These are phyloP conservation scores for Nakazawaea ambrosiae DNA, from an alignment of 805 yeast species.

Conservation along the genomic window DNA sequence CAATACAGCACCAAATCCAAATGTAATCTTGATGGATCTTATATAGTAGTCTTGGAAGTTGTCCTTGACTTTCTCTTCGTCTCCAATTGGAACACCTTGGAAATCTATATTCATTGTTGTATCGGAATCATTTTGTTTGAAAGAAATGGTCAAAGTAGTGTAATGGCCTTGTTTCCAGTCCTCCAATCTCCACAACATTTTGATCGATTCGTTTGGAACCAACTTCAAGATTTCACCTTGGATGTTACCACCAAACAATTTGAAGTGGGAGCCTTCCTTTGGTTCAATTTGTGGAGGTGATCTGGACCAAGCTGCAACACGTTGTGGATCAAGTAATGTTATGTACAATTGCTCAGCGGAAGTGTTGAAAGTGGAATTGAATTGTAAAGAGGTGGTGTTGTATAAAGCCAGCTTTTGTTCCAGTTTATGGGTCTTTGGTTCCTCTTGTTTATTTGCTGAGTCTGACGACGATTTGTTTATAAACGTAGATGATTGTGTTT, in stretches of 20 bases:
- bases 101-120: slow-evolving; percentile 74
- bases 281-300: slow-evolving; percentile 57
- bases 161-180: slow-evolving; percentile 86
- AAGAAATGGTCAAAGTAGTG: slow-evolving; percentile 58
- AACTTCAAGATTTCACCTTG: slow-evolving; percentile 60
- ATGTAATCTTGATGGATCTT: slow-evolving; percentile 80
- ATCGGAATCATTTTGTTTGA: slow-evolving; percentile 77
- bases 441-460: slow-evolving; percentile 11
- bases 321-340: slow-evolving; percentile 67
- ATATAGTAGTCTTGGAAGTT: slow-evolving; percentile 90
- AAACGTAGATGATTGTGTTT: slow-evolving; percentile 20
- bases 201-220: slow-evolving; percentile 51
- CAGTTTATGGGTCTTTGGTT: slow-evolving; percentile 10
- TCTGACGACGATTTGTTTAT: slow-evolving; percentile 12
- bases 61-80: slow-evolving; percentile 77
- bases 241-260: slow-evolving; percentile 83
- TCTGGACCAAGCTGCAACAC: slow-evolving; percentile 90
- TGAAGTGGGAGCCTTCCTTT: slow-evolving; percentile 54
- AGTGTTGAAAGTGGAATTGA: slow-evolving; percentile 78
- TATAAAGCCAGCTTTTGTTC: slow-evolving; percentile 42
- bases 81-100: slow-evolving; percentile 91
- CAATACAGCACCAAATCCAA: slow-evolving; percentile 92
- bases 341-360: slow-evolving; percentile 79
- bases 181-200: slow-evolving; percentile 78
- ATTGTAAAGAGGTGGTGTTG: slow-evolving; percentile 73